phyloP scores from a whole-genome alignment of 352 stramenopile genomes.

The Phytopythium sindhum region DNA sequence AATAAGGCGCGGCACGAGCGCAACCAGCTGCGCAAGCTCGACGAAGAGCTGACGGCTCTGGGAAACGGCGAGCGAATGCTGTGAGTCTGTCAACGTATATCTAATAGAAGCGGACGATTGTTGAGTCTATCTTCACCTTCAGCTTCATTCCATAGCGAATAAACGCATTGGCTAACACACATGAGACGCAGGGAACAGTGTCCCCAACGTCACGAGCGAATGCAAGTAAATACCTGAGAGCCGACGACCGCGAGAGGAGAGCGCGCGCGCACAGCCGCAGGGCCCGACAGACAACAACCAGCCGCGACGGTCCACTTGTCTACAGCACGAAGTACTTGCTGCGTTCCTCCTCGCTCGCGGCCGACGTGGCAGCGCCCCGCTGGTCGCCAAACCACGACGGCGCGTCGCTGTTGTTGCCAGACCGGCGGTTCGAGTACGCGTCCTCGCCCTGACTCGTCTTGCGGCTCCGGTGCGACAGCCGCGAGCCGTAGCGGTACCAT shows the following conservation, averaged over 20 bases:
- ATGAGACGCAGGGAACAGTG: background rate
- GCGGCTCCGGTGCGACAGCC: slow-evolving; percentile 57
- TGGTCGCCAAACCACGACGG: slow-evolving; percentile 25
- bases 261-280: background rate
- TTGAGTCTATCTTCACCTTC: background rate
- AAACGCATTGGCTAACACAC: background rate
- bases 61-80: slow-evolving; percentile 13
- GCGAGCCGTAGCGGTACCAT: slow-evolving; percentile 79
- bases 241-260: background rate
- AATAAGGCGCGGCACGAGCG: slow-evolving; percentile 45
- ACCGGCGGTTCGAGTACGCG: slow-evolving; percentile 40
- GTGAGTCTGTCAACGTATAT: too few relatives aligned
- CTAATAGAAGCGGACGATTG: background rate
- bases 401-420: slow-evolving; percentile 53
- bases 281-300: too few relatives aligned
- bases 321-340: slow-evolving; percentile 87
- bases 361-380: slow-evolving; percentile 34
- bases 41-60: slow-evolving; percentile 24
- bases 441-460: slow-evolving; percentile 59
- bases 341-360: slow-evolving; percentile 62
- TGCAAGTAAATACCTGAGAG: slow-evolving; percentile 6
- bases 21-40: slow-evolving; percentile 44
- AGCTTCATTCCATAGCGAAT: background rate
- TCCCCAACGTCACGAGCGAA: background rate
- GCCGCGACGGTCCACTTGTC: slow-evolving; percentile 18